Base-by-base conservation (phyloP, 1,284 basidiomycete species). In the Cryptococcus sp. region DNA sequence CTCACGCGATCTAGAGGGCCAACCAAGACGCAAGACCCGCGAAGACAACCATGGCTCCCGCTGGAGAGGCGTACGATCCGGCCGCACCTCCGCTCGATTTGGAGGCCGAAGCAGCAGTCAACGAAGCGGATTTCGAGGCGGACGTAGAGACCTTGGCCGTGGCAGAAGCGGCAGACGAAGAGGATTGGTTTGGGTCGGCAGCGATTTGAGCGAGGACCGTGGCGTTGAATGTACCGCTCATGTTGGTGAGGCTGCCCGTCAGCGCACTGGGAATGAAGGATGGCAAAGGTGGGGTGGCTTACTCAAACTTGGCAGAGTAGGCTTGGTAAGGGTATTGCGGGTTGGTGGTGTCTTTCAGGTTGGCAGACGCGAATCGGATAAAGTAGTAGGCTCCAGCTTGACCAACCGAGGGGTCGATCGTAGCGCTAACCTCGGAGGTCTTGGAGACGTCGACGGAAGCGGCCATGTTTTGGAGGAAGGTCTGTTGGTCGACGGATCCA, bases 231-330 rank as follows among this genome's bases (percentile, higher is more conserved):
- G 51, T 57, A 24, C 73, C 73, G 23, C 59, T 65, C 71, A 73
- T 72, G 38, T 55, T 52, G 24, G 53, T 34, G 53, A 74, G 53
- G 12, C 65, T 68, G 51, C 28, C 53, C 10, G 14, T 46, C 38
- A 45, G 25, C 24, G 18, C 33, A 18, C n/a, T 18, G 5, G 4
- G 28, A 46, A 23, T 37, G 42, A 28, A n/a, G n/a, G n/a, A n/a
- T n/a, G n/a, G 43, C 16, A 25, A 40, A 18, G 19, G 19, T 32
- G 12, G 28, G 9, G 21, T 26, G 37, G 59, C 65, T 58, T 28
- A 64, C 63, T 55, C 45, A 76, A 89, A 92, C 60, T 82, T 82
- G 51, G 87, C 79, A n/a, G 87, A 88, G 78, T 89, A 92, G 2
- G 86, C 81, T 55, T 84, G 75, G 48, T 79, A 80, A 2, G 77